phyloP scores from a whole-genome alignment of 1,284 basidiomycete genomes.

The Kalmanozyma brasiliensis region DNA sequence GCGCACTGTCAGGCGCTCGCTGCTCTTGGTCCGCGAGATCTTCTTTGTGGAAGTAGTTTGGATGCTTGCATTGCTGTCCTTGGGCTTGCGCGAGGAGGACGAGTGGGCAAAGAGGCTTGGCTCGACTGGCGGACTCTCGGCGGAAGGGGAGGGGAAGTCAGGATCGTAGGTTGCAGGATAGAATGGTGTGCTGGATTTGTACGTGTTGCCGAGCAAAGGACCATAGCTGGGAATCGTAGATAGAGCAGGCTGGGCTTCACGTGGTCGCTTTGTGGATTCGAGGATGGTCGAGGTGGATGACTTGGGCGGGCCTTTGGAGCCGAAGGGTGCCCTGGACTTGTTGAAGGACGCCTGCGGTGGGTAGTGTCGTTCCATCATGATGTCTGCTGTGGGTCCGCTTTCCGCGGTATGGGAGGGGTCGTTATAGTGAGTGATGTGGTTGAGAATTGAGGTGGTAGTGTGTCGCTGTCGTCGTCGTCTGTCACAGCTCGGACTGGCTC shows the following conservation, averaged over 20 bases:
- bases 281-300: constrained; percentile 44
- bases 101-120: constrained; percentile 48
- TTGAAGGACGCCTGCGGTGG: constrained; percentile 12
- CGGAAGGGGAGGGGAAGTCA: constrained; percentile 12
- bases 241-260: constrained; percentile 2
- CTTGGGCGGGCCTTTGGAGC: constrained; percentile 10
- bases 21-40: constrained; percentile 22
- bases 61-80: constrained; percentile 31
- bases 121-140: constrained; percentile 31
- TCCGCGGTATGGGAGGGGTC: too few relatives aligned
- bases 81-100: constrained; percentile 16
- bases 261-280: constrained; percentile 32
- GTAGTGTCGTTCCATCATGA: constrained; percentile 32
- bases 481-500: too few relatives aligned
- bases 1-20: constrained; percentile 31
- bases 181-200: constrained; percentile 13
- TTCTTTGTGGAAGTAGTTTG: constrained; percentile 24
- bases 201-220: constrained; percentile 29
- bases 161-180: constrained; percentile 5
- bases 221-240: constrained; percentile 1
- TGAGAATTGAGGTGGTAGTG: too few relatives aligned
- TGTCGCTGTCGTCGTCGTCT: too few relatives aligned
- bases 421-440: too few relatives aligned
- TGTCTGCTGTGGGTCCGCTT: not conserved
- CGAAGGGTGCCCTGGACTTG: constrained; percentile 12